phyloP scores from a whole-genome alignment of 371 early-diverging fungal species.

The Globomyces sp. region DNA sequence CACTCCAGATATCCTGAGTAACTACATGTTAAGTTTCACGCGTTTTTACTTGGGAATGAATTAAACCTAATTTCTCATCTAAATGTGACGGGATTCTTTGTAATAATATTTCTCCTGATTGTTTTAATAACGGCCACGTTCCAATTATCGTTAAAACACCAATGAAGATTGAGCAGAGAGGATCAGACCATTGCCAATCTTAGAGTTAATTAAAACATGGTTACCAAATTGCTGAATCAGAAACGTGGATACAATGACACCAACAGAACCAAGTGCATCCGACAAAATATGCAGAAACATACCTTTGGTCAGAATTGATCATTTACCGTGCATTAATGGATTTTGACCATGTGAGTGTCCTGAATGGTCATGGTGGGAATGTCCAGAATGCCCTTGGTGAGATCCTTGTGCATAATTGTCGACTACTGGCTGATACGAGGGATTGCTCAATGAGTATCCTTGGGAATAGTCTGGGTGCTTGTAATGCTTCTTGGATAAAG shows the following conservation, averaged over 20 bases:
- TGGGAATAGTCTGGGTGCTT: too few species aligned
- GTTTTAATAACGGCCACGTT: conserved; percentile 79
- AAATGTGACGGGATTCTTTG: conserved; percentile 37
- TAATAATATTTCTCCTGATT: conserved; percentile 52
- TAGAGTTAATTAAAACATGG: neutral
- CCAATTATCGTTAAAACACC: conserved; percentile 80
- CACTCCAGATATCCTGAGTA: conserved; percentile 36
- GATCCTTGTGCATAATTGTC: too few species aligned
- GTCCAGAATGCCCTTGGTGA: conserved; percentile 18
- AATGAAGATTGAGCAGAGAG: conserved; percentile 91
- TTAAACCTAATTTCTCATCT: conserved; percentile 21
- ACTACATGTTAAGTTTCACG: conserved; percentile 11
- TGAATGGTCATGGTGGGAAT: neutral
- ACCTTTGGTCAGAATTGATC: conserved; percentile 44
- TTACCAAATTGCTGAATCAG: conserved; percentile 79
- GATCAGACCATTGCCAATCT: conserved; percentile 91
- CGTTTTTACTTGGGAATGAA: conserved; percentile 26
- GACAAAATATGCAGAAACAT: conserved; percentile 94
- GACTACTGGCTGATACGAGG: too few species aligned
- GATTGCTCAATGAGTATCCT: too few species aligned
- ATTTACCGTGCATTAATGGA: conserved; percentile 19
- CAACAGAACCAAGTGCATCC: conserved; percentile 93
- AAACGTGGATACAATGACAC: conserved; percentile 91
- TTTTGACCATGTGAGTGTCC: conserved; percentile 25
- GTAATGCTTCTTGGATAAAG: too few species aligned